Percentiles rank a stretch among this genome's conserved stretches.
These are phyloP conservation scores for Yamadazyma tumulicola DNA, from an alignment of 805 yeast species.

Conservation along the genomic window DNA sequence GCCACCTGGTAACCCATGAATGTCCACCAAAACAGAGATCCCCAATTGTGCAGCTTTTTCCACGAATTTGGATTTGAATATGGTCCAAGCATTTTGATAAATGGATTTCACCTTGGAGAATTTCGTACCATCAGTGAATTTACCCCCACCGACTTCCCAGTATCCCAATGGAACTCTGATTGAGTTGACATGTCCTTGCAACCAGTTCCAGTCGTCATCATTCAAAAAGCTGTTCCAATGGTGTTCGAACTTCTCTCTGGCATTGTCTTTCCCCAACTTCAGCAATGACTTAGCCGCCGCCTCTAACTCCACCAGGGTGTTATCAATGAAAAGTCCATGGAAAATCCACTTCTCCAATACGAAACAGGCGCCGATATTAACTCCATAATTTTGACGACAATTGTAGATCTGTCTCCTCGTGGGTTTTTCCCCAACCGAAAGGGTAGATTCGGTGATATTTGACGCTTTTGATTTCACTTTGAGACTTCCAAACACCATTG, in stretches of 20 bases:
- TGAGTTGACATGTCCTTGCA: slow-evolving; percentile 62
- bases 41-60: slow-evolving; percentile 55
- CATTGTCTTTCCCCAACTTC: slow-evolving; percentile 49
- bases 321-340: slow-evolving; percentile 54
- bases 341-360: slow-evolving; percentile 79
- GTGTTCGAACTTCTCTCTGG: slow-evolving; percentile 49
- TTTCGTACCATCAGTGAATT: slow-evolving; percentile 55
- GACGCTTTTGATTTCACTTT: slow-evolving; percentile 29
- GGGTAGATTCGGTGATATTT: slow-evolving; percentile 3
- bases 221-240: slow-evolving; percentile 66
- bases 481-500: slow-evolving; percentile 28
- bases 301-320: slow-evolving; percentile 64
- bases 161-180: slow-evolving; percentile 88
- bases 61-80: slow-evolving; percentile 49
- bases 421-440: slow-evolving; percentile 20
- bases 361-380: slow-evolving; percentile 79
- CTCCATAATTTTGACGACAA: slow-evolving; percentile 69
- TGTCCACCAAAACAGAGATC: slow-evolving; percentile 76
- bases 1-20: slow-evolving; percentile 91
- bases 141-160: slow-evolving; percentile 76
- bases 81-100: slow-evolving; percentile 72
- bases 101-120: slow-evolving; percentile 52
- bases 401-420: slow-evolving; percentile 50
- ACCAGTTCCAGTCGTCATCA: slow-evolving; percentile 79
- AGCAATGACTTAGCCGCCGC: slow-evolving; percentile 55